Base-by-base conservation (phyloP, 192 early-diverging fungal species). In the Backusella macrospora region DNA sequence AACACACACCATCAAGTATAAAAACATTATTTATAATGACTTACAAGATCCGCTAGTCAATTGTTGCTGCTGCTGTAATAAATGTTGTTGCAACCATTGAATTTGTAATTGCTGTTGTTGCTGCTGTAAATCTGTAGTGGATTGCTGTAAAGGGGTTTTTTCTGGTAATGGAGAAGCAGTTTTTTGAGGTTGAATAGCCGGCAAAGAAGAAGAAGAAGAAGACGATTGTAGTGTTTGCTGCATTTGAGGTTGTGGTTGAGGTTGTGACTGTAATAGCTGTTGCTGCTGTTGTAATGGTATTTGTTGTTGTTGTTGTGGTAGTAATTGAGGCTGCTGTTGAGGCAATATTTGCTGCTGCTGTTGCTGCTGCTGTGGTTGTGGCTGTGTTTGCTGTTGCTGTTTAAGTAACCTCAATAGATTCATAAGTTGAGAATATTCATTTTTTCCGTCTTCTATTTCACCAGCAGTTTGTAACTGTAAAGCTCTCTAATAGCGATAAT, bases 381-480 rank as follows among this genome's bases (percentile, higher is more conserved):
- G 77, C 10, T 78, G 71, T 29, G 70, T 72, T 29, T 65, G 23
- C 23, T 77, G 70, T 8, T 48, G 68, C 44, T 75, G 78, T 49
- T 75, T 55, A 5, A 79, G 38, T 29, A 72, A 59, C 38, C 89
- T 80, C 39, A 94, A 68, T 26, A 89, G 66, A 12, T 77, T 74
- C 80, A 95, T 81, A 14, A 94, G 76, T 66, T 88, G 83, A 34
- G 92, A 91, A 68, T 86, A 92, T 77, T 95, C 92, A 16, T 86
- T 86, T 65, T 88, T 89, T 71, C 87, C 92, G 46, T 87, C 84
- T 83, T 97, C 93, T 13, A 87, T 94, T 34, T 89, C 88, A 15
- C 94, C 93, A 68, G 49, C 59, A 18, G 65, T 66, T 45, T 80
- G 75, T 48, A 80, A 44, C 40, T 76, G 72, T n/a, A 65, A 65